Percentiles rank a stretch among this genome's conserved stretches.
Conservation (phyloP, 140 eudicot species). For the Erigeron philadelphicus region DNA sequence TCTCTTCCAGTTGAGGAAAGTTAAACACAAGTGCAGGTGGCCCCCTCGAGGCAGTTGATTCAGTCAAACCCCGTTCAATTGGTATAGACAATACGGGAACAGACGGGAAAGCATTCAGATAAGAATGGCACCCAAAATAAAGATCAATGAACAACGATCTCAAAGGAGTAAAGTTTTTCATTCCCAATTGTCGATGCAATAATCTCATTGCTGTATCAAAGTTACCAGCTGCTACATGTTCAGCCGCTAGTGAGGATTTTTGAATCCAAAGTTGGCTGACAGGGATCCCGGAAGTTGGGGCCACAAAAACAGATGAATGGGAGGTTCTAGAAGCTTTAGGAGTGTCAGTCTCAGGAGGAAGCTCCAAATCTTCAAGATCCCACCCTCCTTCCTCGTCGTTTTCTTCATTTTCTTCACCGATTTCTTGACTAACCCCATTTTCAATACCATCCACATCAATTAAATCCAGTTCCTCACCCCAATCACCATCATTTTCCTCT, state of each 20-base stretch:
- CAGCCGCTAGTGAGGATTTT: constrained; percentile 49
- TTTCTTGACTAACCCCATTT: constrained; percentile 22
- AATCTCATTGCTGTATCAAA: constrained; percentile 54
- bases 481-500: constrained; percentile 36
- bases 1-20: constrained; percentile 49
- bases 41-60: constrained; percentile 28
- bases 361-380: constrained; percentile 55
- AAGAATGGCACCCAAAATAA: constrained; percentile 42
- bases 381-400: constrained; percentile 49
- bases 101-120: constrained; percentile 38
- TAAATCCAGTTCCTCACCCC: constrained; percentile 48
- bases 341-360: constrained; percentile 42
- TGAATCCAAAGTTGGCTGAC: constrained; percentile 53
- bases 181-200: constrained; percentile 43
- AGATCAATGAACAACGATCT: constrained; percentile 44
- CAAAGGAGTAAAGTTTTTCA: constrained; percentile 39
- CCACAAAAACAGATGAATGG: constrained; percentile 30
- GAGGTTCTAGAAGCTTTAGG: constrained; percentile 39
- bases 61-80: constrained; percentile 46
- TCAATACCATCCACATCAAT: constrained; percentile 27
- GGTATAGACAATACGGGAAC: constrained; percentile 40
- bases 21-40: constrained; percentile 49
- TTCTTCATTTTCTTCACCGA: constrained; percentile 21
- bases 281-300: constrained; percentile 45
- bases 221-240: constrained; percentile 50